Percentiles rank a stretch among this genome's conserved stretches.
These are phyloP conservation scores for Aspergillus neoniger DNA, from an alignment of 2,329 filamentous ascomycete genomes.

Conservation along the genomic window DNA sequence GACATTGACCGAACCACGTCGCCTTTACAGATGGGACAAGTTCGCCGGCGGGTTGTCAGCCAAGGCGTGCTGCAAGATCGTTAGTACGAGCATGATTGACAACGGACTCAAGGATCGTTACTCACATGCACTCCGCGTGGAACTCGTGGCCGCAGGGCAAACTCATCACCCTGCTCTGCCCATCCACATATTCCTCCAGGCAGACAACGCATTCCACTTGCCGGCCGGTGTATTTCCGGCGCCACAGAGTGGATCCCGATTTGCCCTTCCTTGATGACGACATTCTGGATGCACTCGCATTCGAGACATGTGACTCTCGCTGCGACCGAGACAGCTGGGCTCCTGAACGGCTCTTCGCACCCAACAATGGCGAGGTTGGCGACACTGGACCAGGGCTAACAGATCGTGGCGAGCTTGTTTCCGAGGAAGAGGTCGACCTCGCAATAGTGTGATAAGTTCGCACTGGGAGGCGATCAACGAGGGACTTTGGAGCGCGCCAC, in stretches of 20 bases:
- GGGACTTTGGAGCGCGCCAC: constrained; percentile 96
- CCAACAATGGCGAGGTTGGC: constrained; percentile 76
- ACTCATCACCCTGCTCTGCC: constrained; percentile 93
- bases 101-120: constrained; percentile 30
- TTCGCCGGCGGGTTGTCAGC: constrained; percentile 90
- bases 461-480: constrained; percentile 92
- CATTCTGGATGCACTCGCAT: constrained; percentile 25
- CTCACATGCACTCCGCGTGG: constrained; percentile 97
- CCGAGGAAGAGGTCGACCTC: constrained; percentile 54
- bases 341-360: constrained; percentile 33
- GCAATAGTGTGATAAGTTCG: constrained; percentile 89
- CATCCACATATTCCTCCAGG: constrained; percentile 92
- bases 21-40: constrained; percentile 98
- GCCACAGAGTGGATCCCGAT: constrained; percentile 42
- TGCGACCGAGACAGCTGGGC: constrained; percentile 40
- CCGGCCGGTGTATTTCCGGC: constrained; percentile 62
- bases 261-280: constrained; percentile 50
- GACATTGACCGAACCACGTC: constrained; percentile 76
- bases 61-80: constrained; percentile 73
- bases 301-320: constrained; percentile 36
- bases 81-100: constrained; percentile 18
- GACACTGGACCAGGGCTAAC: constrained; percentile 67
- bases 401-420: constrained; percentile 58
- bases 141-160: constrained; percentile 97
- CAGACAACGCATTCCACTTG: constrained; percentile 94